Conservation (phyloP, 1,139 yeast genomes). For the Dujonia santamariae region DNA sequence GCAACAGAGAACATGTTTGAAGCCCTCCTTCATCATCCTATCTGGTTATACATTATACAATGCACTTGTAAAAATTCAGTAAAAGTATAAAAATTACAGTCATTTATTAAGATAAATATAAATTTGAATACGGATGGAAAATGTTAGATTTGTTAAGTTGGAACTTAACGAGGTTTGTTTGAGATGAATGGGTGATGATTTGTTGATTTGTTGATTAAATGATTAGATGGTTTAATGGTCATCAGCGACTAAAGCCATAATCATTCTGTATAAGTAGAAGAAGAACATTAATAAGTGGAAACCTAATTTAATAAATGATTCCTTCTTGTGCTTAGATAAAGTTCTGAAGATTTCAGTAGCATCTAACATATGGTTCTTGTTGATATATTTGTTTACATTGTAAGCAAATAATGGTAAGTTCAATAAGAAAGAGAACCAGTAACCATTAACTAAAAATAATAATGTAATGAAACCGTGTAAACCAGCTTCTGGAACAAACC, state of each 20-base stretch:
- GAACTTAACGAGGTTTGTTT: too few species aligned
- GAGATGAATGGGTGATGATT: too few species aligned
- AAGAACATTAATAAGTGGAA: constrained; percentile 91
- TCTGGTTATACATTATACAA: too few species aligned
- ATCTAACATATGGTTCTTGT: constrained; percentile 83
- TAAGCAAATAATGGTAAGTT: constrained; percentile 84
- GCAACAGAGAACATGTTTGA: too few species aligned
- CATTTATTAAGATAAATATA: too few species aligned
- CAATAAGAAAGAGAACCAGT: constrained; percentile 86
- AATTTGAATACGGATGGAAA: too few species aligned
- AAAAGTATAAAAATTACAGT: too few species aligned
- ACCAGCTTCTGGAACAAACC: constrained; percentile 88
- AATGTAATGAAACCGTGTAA: constrained; percentile 73
- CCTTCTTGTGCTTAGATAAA: constrained; percentile 87
- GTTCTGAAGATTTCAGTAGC: constrained; percentile 98
- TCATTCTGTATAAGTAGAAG: constrained; percentile 95
- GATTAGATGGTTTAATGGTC: constrained; percentile 24
- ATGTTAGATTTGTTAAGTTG: too few species aligned
- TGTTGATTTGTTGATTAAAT: too few species aligned
- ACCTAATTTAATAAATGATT: constrained; percentile 84
- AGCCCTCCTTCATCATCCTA: too few species aligned
- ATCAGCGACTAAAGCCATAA: constrained; percentile 85
- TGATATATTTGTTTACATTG: constrained; percentile 70
- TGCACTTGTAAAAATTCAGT: neutral
- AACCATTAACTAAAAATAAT: constrained; percentile 80